Percentiles rank a stretch among this genome's conserved stretches.
phyloP scores from a whole-genome alignment of 1,284 basidiomycete species.

The Malassezia equina region DNA sequence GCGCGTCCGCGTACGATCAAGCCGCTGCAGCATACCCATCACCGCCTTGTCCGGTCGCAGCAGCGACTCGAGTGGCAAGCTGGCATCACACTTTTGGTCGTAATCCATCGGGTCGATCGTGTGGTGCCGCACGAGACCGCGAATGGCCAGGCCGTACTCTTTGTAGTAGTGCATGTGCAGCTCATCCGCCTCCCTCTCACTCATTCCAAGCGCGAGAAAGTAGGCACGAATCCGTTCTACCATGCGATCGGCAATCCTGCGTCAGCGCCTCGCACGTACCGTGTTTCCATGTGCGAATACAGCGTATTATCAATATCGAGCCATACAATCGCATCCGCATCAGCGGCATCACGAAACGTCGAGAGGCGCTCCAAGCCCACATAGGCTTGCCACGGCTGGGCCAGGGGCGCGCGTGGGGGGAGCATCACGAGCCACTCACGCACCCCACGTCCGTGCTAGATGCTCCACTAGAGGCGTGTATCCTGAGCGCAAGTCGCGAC shows the following conservation, averaged over 20 bases:
- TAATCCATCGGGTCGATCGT: slow-evolving; percentile 76
- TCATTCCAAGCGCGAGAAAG: slow-evolving; percentile 62
- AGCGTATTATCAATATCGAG: slow-evolving; percentile 77
- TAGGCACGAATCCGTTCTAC: slow-evolving; percentile 69
- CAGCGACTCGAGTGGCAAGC: slow-evolving; percentile 70
- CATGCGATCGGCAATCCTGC: slow-evolving; percentile 65
- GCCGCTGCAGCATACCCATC: slow-evolving; percentile 62
- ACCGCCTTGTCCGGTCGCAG: slow-evolving; percentile 60
- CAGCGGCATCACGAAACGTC: slow-evolving; percentile 15
- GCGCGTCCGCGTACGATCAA: slow-evolving; percentile 66
- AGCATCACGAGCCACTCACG: background rate
- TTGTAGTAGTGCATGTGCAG: slow-evolving; percentile 68
- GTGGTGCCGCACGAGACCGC: slow-evolving; percentile 69
- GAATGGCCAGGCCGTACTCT: slow-evolving; percentile 68
- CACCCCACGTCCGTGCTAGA: background rate
- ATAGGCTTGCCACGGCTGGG: slow-evolving; percentile 4
- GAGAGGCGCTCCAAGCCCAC: slow-evolving; percentile 25
- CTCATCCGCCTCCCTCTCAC: slow-evolving; percentile 60
- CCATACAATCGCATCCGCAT: slow-evolving; percentile 55
- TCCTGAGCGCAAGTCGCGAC: background rate
- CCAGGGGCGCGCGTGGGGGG: background rate
- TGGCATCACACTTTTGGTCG: slow-evolving; percentile 70
- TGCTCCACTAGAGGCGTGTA: slow-evolving; percentile 7
- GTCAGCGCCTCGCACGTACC: slow-evolving; percentile 7
- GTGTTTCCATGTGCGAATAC: slow-evolving; percentile 50